Percentiles rank a stretch among this genome's conserved stretches.
Evolutionary conservation across 192 early-diverging fungal species (phyloP).

Genomic region (Martensiomyces pterosporus): DNA sequence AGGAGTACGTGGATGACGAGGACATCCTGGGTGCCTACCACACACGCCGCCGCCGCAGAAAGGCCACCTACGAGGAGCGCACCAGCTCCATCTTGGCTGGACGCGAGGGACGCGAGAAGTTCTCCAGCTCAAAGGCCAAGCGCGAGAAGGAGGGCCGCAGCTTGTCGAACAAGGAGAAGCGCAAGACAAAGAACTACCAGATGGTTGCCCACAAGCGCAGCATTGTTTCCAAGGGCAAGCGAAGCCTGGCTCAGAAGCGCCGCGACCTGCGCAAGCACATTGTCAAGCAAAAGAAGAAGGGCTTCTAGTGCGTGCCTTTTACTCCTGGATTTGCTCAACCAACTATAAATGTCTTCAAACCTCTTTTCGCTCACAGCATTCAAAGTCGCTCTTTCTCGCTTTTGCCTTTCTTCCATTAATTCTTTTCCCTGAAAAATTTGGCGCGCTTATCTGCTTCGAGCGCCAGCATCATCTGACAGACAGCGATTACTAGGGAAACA

Average conservation of each 20-base stretch:
- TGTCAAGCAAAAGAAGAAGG: conserved; percentile 43
- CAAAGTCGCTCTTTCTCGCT: no score
- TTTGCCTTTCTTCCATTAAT: no score
- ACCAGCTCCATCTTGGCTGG: conserved; percentile 82
- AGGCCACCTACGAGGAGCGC: conserved; percentile 89
- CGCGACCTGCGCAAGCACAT: conserved; percentile 43
- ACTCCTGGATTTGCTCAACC: not conserved
- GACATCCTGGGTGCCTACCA: conserved; percentile 52
- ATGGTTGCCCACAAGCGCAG: conserved; percentile 95
- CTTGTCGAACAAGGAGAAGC: conserved; percentile 89
- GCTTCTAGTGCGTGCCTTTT: conserved; percentile 13
- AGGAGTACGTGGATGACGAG: conserved; percentile 34
- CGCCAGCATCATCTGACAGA: no score
- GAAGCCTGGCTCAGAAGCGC: conserved; percentile 73
- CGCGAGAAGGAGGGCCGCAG: conserved; percentile 64
- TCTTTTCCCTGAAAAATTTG: no score
- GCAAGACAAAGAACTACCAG: conserved; percentile 87
- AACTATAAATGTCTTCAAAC: no score
- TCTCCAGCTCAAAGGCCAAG: conserved; percentile 82
- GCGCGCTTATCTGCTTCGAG: no score
- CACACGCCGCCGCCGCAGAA: conserved; percentile 49
- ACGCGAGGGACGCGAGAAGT: conserved; percentile 90
- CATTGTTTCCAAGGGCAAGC: conserved; percentile 67
- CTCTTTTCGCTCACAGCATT: not conserved
- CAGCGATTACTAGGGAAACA: no score